Conservation (phyloP, 768 basidiomycete species). For the Vararia minispora region DNA sequence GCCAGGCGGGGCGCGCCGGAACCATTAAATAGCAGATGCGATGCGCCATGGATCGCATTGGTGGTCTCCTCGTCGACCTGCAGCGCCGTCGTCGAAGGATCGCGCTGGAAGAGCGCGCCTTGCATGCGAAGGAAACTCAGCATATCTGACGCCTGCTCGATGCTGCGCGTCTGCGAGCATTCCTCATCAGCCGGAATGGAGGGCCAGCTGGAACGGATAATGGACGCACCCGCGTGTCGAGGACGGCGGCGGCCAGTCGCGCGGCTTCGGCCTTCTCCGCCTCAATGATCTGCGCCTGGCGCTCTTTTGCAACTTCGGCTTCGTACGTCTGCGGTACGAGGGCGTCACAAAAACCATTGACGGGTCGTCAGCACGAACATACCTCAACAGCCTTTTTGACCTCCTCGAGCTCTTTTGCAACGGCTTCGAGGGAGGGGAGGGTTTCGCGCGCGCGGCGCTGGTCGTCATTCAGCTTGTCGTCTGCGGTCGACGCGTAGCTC, state of each 20-base stretch:
- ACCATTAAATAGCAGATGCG: too few relatives aligned
- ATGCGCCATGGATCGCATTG: too few relatives aligned
- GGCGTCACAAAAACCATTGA: slow-evolving; percentile 1
- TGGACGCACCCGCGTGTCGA: slow-evolving; percentile 43
- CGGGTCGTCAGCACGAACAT: slow-evolving; percentile 10
- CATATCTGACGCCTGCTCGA: slow-evolving; percentile 37
- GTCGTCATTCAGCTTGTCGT: slow-evolving; percentile 77
- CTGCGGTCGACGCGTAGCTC: slow-evolving; percentile 53
- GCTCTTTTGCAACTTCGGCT: slow-evolving; percentile 46
- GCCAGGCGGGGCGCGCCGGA: slow-evolving; percentile 36
- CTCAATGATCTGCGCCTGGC: slow-evolving; percentile 42
- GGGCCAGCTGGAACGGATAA: too few relatives aligned
- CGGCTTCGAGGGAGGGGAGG: slow-evolving; percentile 66
- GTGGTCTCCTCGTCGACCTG: slow-evolving; percentile 50
- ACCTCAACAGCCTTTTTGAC: slow-evolving; percentile 83
- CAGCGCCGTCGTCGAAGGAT: slow-evolving; percentile 30
- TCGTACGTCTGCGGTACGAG: slow-evolving; percentile 41
- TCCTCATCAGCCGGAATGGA: too few relatives aligned
- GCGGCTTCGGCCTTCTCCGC: slow-evolving; percentile 44
- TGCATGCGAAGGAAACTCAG: slow-evolving; percentile 52
- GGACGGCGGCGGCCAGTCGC: slow-evolving; percentile 43
- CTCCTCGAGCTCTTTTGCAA: slow-evolving; percentile 74
- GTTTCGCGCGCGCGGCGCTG: slow-evolving; percentile 66
- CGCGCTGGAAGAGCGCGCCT: slow-evolving; percentile 33
- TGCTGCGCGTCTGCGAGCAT: too few relatives aligned